These are phyloP conservation scores for Triangularia verruculosa DNA, from an alignment of 2,329 filamentous ascomycete genomes.

Conservation along the genomic window DNA sequence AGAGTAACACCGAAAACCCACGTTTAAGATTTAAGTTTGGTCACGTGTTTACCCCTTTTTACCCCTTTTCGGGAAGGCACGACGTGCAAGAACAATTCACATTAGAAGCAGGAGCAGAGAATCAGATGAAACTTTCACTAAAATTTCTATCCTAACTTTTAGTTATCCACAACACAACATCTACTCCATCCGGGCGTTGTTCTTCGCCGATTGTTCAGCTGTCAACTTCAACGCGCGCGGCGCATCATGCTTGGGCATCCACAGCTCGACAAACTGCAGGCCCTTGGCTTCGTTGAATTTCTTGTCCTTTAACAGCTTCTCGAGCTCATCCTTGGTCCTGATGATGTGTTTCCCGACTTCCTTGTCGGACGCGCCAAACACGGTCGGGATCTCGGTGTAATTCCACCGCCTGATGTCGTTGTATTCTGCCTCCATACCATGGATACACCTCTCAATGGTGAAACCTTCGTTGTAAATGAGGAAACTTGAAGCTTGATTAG, in stretches of 20 bases:
- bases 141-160: neutral
- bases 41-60: constrained; percentile 12
- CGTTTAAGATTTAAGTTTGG: neutral
- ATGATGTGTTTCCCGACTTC: constrained; percentile 62
- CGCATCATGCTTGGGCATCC: constrained; percentile 77
- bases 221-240: constrained; percentile 67
- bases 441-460: constrained; percentile 85
- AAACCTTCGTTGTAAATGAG: constrained; percentile 86
- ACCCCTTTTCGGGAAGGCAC: neutral
- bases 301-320: constrained; percentile 60
- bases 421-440: constrained; percentile 75
- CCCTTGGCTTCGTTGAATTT: constrained; percentile 57
- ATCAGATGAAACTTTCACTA: too few species aligned
- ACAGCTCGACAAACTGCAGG: constrained; percentile 74
- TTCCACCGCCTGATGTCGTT: constrained; percentile 79
- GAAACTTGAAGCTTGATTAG: constrained; percentile 48
- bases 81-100: neutral
- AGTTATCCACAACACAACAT: neutral
- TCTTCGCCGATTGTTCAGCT: constrained; percentile 66
- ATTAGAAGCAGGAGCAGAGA: neutral
- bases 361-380: constrained; percentile 61
- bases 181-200: constrained; percentile 50
- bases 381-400: constrained; percentile 63
- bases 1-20: neutral
- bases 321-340: constrained; percentile 66